Evolutionary conservation across 2,329 filamentous ascomycete genomes (phyloP), one percentile per base, ranked within the genome.

Genomic region (Sphaerulina musiva): DNA sequence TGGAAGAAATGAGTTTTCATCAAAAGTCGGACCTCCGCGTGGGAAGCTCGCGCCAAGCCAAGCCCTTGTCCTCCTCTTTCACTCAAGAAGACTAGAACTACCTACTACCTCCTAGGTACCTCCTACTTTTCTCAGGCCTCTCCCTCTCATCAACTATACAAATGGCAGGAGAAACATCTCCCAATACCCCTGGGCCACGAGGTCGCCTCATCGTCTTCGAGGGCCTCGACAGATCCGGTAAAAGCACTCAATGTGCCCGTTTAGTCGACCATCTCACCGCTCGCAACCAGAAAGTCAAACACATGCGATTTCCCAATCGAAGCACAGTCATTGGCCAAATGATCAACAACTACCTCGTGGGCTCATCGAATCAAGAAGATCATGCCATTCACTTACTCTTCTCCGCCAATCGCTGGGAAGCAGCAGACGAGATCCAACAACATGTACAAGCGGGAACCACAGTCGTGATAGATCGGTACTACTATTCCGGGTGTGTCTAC

Each of bases 401-500:
- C 72, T 89, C 86, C 55, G 89, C 91, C 8, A 96, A 96, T 69
- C 80, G 91, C 46, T 95, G 91, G 91, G 91, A 95, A 68, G 70
- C 76, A 44, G 74, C 71, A 67, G 72, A 67, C 40, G 68, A 67
- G 1, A 76, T 77, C 31, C 61, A 66, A 57, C 47, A 63, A 20
- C 67, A 69, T 6, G 75, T 96, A 5, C 73, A 76, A 0, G 70
- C 76, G 1, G 91, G 92, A 7, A 84, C 78, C 17, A 93, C 83
- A 0, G 79, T 98, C 32, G 77, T 98, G 39, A 84, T 92, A 62
- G 93, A 98, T 71, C 84, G 93, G 46, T 98, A 97, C 74, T 95
- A 95, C 69, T 92, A 95, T 75, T 93, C 87, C 17, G 93, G 93
- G 51, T 87, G 91, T 54, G 89, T 96, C 47, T 98, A 97, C 74